Conservation (phyloP, 73 alveolate species). For the Paramecium caudatum region DNA sequence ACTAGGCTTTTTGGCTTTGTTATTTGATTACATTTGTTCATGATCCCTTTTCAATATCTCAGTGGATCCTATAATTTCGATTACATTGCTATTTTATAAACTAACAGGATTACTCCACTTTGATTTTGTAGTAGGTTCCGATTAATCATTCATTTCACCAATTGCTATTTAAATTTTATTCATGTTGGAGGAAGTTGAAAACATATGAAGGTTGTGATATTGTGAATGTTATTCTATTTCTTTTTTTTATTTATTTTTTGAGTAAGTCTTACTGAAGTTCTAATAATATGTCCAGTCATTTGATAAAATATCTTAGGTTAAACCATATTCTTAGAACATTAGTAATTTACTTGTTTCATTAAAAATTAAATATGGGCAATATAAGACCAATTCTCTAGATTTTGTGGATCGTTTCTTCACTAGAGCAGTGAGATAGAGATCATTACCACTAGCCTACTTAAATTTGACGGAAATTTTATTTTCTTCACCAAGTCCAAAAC, state of each 20-base stretch:
- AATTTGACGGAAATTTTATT: constrained; percentile 10
- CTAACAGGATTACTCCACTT: constrained; percentile 71
- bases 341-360: constrained; percentile 67
- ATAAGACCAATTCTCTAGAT: constrained; percentile 71
- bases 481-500: constrained; percentile 52
- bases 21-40: background rate
- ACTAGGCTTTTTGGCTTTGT: background rate
- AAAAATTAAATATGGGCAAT: constrained; percentile 75
- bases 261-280: background rate
- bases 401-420: constrained; percentile 61
- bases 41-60: background rate
- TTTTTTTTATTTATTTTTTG: constrained; percentile 26
- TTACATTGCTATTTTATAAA: constrained; percentile 53
- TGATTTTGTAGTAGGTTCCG: background rate
- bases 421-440: background rate
- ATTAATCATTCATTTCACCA: constrained; percentile 13
- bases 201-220: constrained; percentile 59
- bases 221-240: constrained; percentile 62
- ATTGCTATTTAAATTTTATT: constrained; percentile 56
- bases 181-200: constrained; percentile 50
- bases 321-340: constrained; percentile 55
- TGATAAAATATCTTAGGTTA: constrained; percentile 65
- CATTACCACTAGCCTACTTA: background rate
- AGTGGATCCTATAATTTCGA: constrained; percentile 58
- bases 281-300: constrained; percentile 21